Conservation (phyloP, 768 basidiomycete species). For the Boletus fagicola region DNA sequence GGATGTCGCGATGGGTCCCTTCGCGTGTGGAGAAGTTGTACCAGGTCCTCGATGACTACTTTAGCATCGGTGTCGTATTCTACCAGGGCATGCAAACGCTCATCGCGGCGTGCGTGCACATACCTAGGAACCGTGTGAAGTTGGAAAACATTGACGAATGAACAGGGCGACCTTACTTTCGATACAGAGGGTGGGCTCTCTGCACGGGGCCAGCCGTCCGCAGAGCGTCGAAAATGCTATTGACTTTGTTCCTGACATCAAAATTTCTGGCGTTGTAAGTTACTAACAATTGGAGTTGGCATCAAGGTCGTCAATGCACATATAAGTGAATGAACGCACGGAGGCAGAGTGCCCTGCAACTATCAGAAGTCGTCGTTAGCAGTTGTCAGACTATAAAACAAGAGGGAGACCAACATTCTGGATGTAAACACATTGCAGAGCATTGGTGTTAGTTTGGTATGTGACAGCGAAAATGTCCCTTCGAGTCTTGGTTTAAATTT, state of each 20-base stretch:
- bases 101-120: neutral
- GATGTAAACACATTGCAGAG: constrained; percentile 41
- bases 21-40: constrained; percentile 22
- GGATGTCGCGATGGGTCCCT: neutral
- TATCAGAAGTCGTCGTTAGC: constrained; percentile 16
- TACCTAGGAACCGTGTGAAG: neutral
- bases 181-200: constrained; percentile 6
- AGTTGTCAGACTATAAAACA: neutral
- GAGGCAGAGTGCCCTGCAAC: constrained; percentile 48
- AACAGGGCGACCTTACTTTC: neutral
- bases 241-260: neutral
- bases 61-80: constrained; percentile 3
- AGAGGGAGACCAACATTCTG: constrained; percentile 42
- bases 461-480: constrained; percentile 7
- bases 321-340: constrained; percentile 28
- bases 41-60: constrained; percentile 15
- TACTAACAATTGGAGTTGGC: neutral
- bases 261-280: constrained; percentile 27
- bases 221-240: constrained; percentile 8
- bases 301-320: neutral
- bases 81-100: constrained; percentile 14
- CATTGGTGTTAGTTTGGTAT: constrained; percentile 7
- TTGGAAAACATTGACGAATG: neutral
- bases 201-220: neutral
- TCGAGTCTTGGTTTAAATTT: neutral